phyloP scores from a whole-genome alignment of 2,329 filamentous ascomycete genomes.

The Chlorencoelia australis region DNA sequence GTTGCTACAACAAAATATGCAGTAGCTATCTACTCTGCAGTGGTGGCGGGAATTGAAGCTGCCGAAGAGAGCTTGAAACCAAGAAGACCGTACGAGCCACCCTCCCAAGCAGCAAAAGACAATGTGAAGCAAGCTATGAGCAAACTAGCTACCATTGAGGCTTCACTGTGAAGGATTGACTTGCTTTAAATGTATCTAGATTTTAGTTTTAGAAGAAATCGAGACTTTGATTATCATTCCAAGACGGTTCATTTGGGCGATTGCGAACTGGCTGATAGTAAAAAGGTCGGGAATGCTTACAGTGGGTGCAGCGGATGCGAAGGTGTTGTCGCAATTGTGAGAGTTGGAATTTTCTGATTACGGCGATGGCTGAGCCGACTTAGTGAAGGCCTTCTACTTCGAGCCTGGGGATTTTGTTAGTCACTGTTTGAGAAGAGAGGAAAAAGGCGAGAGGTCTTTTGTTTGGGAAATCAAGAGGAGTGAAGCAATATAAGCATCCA shows the following conservation, averaged over 20 bases:
- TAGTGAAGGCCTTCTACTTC: background rate
- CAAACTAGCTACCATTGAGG: background rate
- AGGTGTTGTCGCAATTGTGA: background rate
- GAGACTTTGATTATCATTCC: too few species aligned
- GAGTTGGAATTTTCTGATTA: background rate
- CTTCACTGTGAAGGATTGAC: background rate
- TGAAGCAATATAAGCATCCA: too few species aligned
- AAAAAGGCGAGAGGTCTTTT: too few species aligned
- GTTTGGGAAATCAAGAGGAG: too few species aligned
- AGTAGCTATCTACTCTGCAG: conserved; percentile 39
- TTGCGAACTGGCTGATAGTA: too few species aligned
- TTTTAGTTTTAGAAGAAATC: too few species aligned
- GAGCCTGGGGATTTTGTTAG: too few species aligned
- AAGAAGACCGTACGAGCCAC: conserved; percentile 38
- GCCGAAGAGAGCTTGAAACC: conserved; percentile 39
- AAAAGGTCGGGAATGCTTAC: too few species aligned
- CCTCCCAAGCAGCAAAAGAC: conserved; percentile 32
- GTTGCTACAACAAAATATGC: conserved; percentile 46
- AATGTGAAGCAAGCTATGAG: background rate
- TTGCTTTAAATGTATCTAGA: background rate
- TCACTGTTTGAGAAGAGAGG: too few species aligned
- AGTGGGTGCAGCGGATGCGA: background rate
- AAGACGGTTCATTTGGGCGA: too few species aligned
- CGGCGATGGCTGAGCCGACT: background rate
- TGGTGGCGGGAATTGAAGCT: conserved; percentile 38